Evolutionary conservation across 805 yeast genomes (phyloP).

Genomic region (Candida peoriensis): DNA sequence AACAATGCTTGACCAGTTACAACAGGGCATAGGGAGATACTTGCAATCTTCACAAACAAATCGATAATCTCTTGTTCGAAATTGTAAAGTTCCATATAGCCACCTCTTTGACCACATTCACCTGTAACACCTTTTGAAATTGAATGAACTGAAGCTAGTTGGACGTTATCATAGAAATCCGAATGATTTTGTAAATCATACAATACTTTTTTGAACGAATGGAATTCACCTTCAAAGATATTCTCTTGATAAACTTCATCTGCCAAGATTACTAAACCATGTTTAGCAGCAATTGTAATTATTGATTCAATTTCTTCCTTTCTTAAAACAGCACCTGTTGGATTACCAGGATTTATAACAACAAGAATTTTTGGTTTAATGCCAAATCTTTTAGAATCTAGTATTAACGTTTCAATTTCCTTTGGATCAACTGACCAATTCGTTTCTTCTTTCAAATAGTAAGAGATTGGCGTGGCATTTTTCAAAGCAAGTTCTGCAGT

Average conservation of each 20-base stretch:
- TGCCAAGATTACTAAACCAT: constrained; percentile 84
- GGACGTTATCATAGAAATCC: constrained; percentile 62
- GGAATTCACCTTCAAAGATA: constrained; percentile 74
- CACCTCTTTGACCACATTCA: constrained; percentile 99
- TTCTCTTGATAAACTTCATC: constrained; percentile 98
- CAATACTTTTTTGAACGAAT: constrained; percentile 79
- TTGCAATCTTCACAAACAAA: constrained; percentile 77
- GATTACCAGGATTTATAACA: constrained; percentile 97
- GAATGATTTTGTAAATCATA: constrained; percentile 54
- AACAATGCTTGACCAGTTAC: constrained; percentile 93
- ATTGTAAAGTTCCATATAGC: constrained; percentile 92
- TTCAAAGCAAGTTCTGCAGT: constrained; percentile 90
- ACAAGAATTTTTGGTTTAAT: constrained; percentile 74
- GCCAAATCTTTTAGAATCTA: constrained; percentile 44
- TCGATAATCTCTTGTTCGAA: constrained; percentile 65
- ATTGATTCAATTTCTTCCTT: constrained; percentile 64
- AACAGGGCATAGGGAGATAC: constrained; percentile 89
- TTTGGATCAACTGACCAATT: constrained; percentile 80
- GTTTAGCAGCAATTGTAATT: constrained; percentile 73
- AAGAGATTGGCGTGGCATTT: constrained; percentile 79
- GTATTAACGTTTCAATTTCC: constrained; percentile 53
- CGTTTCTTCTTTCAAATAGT: constrained; percentile 73
- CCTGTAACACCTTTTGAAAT: constrained; percentile 97
- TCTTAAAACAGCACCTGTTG: constrained; percentile 84
- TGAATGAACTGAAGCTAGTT: constrained; percentile 92